These are phyloP conservation scores for Apiotrichum montevideense DNA, from an alignment of 1,284 basidiomycete species.

Conservation along the genomic window DNA sequence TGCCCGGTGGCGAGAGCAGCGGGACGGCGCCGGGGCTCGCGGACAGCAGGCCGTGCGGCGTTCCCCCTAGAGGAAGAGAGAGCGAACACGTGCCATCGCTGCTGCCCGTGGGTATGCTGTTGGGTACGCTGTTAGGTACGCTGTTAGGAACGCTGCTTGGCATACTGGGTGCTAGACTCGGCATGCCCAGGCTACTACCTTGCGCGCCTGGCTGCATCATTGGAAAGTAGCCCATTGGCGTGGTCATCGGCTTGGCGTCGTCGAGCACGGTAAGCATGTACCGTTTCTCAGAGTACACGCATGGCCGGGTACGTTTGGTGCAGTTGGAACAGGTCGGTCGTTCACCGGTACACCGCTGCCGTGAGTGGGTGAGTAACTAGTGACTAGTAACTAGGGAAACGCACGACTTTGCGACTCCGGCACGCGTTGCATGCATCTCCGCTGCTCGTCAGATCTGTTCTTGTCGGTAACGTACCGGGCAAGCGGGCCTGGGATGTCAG, in stretches of 20 bases:
- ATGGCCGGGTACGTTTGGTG: constrained; percentile 9
- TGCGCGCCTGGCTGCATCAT: no score
- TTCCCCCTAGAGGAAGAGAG: not conserved
- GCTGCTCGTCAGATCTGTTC: not conserved
- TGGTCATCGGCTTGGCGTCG: no score
- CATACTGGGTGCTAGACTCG: no score
- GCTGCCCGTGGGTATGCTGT: not conserved
- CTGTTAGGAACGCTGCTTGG: no score
- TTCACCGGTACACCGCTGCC: constrained; percentile 16
- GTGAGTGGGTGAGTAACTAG: not conserved
- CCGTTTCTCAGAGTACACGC: constrained; percentile 12
- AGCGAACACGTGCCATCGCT: no score
- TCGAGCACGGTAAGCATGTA: not conserved
- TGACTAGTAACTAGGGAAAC: not conserved
- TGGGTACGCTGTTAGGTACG: not conserved
- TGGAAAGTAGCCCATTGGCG: no score
- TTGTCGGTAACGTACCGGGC: not conserved
- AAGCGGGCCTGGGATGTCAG: not conserved
- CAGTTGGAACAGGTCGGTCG: constrained; percentile 18
- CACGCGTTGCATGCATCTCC: constrained; percentile 3
- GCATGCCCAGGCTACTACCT: no score
- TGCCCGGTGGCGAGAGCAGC: not conserved
- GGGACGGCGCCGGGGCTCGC: constrained; percentile 1
- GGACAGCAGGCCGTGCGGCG: not conserved
- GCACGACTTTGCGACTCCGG: constrained; percentile 1